phyloP scores from a whole-genome alignment of 2,329 filamentous ascomycete genomes.

The Phyllosticta paracitricarpa region DNA sequence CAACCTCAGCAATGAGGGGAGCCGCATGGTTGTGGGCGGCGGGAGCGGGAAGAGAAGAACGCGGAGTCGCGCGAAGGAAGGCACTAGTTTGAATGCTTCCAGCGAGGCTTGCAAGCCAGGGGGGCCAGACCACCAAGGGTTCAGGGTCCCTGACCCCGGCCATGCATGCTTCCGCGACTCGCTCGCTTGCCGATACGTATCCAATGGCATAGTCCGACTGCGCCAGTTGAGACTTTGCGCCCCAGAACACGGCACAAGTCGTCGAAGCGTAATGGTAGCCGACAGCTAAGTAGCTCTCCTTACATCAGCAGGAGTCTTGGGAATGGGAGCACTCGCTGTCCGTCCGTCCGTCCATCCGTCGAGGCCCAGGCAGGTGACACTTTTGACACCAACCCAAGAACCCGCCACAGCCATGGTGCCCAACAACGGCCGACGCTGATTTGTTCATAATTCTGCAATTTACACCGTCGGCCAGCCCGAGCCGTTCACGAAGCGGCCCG shows the following conservation, averaged over 20 bases:
- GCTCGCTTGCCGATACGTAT: background rate
- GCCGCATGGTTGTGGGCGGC: background rate
- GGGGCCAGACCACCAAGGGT: background rate
- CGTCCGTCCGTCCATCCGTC: too few species aligned
- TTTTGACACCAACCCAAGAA: conserved; percentile 12
- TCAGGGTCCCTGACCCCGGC: conserved; percentile 15
- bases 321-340: too few species aligned
- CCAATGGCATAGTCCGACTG: background rate
- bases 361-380: too few species aligned
- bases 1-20: background rate
- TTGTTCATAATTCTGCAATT: conserved; percentile 10
- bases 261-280: too few species aligned
- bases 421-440: conserved; percentile 18
- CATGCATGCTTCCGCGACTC: background rate
- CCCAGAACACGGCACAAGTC: too few species aligned
- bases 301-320: too few species aligned
- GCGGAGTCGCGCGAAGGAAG: background rate
- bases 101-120: background rate
- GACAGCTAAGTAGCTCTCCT: too few species aligned
- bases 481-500: background rate
- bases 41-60: background rate
- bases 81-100: background rate
- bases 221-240: conserved; percentile 8
- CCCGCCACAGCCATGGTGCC: conserved; percentile 17
- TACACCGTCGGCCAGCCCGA: background rate